phyloP scores from a whole-genome alignment of 2,329 filamentous ascomycete species.

The Pochonia chlamydosporia region DNA sequence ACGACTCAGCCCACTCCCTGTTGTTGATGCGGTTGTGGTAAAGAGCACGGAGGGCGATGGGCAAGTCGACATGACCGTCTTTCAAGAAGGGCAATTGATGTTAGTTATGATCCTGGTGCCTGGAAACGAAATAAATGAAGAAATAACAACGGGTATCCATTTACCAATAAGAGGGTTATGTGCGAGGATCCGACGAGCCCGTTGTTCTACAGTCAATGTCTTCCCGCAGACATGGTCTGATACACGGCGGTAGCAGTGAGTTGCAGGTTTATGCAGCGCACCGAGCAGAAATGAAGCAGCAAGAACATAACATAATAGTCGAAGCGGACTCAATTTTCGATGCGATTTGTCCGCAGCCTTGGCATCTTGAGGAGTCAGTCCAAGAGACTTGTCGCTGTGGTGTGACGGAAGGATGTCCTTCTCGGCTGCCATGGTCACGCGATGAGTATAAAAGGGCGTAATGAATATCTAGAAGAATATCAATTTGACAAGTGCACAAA shows the following conservation, averaged over 20 bases:
- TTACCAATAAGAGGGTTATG: slow-evolving; percentile 45
- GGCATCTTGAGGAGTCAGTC: neutral
- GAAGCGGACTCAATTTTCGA: slow-evolving; percentile 16
- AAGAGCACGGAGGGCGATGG: slow-evolving; percentile 60
- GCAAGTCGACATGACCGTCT: slow-evolving; percentile 90
- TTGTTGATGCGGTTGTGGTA: slow-evolving; percentile 77
- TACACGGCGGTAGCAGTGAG: slow-evolving; percentile 16
- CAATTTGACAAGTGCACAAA: no score
- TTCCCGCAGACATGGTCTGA: slow-evolving; percentile 19
- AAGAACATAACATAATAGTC: slow-evolving; percentile 16
- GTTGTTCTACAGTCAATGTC: slow-evolving; percentile 33
- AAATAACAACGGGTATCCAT: neutral
- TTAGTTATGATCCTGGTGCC: neutral
- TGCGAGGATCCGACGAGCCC: slow-evolving; percentile 40
- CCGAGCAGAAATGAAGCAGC: slow-evolving; percentile 21
- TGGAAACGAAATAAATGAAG: neutral
- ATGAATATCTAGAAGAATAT: no score
- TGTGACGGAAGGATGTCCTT: slow-evolving; percentile 1
- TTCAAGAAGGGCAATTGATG: neutral
- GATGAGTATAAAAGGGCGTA: neutral
- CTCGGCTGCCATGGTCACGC: neutral
- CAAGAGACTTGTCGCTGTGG: neutral
- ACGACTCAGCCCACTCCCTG: slow-evolving; percentile 65
- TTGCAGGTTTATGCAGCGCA: slow-evolving; percentile 19
- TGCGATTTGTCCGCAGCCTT: neutral